Evolutionary conservation across 2,329 filamentous ascomycete genomes (phyloP).

Genomic region (Fusarium armeniacum): DNA sequence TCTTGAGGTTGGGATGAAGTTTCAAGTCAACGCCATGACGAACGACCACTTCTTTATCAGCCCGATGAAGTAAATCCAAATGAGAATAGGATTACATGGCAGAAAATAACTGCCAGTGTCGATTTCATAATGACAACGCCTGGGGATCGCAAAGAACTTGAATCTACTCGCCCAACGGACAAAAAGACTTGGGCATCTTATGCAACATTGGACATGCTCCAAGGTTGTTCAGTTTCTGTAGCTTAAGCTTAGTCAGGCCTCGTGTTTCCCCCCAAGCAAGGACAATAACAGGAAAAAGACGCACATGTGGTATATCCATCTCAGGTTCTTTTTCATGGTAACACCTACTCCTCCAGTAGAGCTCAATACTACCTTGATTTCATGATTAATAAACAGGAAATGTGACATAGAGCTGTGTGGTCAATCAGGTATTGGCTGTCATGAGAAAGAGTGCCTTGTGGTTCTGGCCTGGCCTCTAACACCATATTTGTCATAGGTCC

Average conservation of each 20-base stretch:
- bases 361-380: not conserved
- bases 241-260: not conserved
- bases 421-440: not conserved
- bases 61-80: conserved; percentile 45
- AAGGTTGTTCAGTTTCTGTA: not conserved
- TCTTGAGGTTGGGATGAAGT: conserved; percentile 69
- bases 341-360: not conserved
- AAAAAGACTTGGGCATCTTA: not conserved
- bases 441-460: not conserved
- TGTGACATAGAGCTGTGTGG: not conserved
- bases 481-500: not conserved
- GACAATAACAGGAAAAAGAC: not conserved
- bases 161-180: not conserved
- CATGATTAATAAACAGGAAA: not conserved
- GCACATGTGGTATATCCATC: too few species aligned
- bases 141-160: not conserved
- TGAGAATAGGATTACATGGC: not conserved
- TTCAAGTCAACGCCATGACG: conserved; percentile 71
- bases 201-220: not conserved
- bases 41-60: conserved; percentile 61
- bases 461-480: not conserved
- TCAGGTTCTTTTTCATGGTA: not conserved
- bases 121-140: not conserved
- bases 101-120: not conserved
- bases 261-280: not conserved